Percentiles rank a stretch among this genome's conserved stretches.
These are phyloP conservation scores for Gautieria morchelliformis DNA, from an alignment of 768 basidiomycete genomes.

Conservation along the genomic window DNA sequence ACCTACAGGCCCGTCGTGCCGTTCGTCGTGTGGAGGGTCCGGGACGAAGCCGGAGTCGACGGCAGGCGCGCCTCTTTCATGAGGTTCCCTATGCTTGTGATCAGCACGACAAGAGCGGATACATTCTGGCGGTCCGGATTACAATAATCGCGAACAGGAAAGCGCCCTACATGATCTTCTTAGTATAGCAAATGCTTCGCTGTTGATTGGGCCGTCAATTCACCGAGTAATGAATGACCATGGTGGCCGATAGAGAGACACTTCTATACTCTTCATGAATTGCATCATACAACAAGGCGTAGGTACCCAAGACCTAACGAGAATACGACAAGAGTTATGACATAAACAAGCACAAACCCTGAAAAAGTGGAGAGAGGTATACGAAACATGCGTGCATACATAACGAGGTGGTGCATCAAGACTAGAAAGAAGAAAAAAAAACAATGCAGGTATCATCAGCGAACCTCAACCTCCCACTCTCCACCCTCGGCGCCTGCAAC, in stretches of 20 bases:
- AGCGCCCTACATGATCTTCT: not conserved
- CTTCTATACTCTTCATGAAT: not conserved
- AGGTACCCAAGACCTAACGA: not conserved
- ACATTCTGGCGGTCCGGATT: not conserved
- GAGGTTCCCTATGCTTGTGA: not conserved
- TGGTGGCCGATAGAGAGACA: not conserved
- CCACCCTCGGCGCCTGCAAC: constrained; percentile 55
- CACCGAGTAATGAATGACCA: not conserved
- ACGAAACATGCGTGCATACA: not conserved
- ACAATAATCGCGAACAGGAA: not conserved
- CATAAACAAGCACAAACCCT: not conserved
- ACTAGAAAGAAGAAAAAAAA: not conserved
- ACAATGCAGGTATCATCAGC: not conserved
- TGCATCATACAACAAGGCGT: not conserved
- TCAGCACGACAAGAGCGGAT: not conserved
- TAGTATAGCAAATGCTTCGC: not conserved
- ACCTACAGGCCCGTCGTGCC: too few relatives aligned
- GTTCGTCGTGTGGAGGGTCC: too few relatives aligned
- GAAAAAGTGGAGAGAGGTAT: not conserved
- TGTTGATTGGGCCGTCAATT: not conserved
- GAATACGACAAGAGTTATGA: not conserved
- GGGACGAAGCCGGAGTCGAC: too few relatives aligned
- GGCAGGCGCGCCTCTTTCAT: too few relatives aligned
- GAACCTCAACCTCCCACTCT: constrained; percentile 72
- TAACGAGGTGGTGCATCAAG: not conserved